These are phyloP conservation scores for Globisporangium cylindrosporum DNA, from an alignment of 352 stramenopile species.

Conservation along the genomic window DNA sequence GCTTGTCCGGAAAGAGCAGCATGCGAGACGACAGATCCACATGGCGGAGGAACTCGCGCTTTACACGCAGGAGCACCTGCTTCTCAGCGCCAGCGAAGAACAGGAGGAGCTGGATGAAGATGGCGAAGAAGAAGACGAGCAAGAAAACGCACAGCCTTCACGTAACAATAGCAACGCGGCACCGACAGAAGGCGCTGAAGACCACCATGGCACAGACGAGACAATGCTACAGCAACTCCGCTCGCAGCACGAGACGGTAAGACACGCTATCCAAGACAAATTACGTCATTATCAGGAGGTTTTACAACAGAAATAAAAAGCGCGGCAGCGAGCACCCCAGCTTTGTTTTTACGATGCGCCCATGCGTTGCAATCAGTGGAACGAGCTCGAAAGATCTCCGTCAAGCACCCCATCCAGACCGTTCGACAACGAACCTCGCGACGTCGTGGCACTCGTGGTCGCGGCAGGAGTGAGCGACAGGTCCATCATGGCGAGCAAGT, in stretches of 20 bases:
- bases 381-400: conserved; percentile 16
- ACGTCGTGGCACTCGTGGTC: conserved; percentile 18
- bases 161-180: neutral
- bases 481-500: conserved; percentile 66
- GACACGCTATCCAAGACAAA: conserved; percentile 35
- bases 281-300: conserved; percentile 34
- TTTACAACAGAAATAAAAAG: conserved; percentile 20
- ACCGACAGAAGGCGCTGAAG: neutral
- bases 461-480: conserved; percentile 26
- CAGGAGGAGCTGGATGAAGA: neutral
- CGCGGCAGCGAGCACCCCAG: neutral
- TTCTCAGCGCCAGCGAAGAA: neutral
- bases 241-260: conserved; percentile 35
- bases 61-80: conserved; percentile 1
- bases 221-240: conserved; percentile 11
- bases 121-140: neutral
- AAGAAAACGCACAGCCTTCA: neutral
- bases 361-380: conserved; percentile 10
- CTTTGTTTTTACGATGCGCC: neutral
- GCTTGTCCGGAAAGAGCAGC: conserved; percentile 45
- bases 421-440: conserved; percentile 34
- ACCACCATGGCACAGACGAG: conserved; percentile 10
- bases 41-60: conserved; percentile 11
- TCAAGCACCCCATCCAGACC: conserved; percentile 25
- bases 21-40: conserved; percentile 18